Conservation (phyloP, 768 basidiomycete species). For the Mycena olivaceomarginata region DNA sequence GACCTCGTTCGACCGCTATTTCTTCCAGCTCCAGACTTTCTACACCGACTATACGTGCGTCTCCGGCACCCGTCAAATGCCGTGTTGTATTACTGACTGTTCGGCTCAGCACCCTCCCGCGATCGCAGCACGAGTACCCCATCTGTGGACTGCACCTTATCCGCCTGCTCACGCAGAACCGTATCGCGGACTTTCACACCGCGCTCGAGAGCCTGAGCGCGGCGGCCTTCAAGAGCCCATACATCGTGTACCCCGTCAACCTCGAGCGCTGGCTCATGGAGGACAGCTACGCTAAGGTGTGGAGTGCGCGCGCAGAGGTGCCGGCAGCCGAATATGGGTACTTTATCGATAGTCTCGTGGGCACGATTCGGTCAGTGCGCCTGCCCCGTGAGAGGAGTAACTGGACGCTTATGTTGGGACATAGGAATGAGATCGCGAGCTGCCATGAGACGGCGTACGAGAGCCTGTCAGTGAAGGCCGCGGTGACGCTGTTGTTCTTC, state of each 20-base stretch:
- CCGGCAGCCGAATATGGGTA: constrained; percentile 96
- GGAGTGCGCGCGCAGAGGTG: constrained; percentile 94
- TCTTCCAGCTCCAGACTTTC: constrained; percentile 92
- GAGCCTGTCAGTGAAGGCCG: constrained; percentile 92
- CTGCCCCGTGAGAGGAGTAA: constrained; percentile 82
- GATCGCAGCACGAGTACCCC: constrained; percentile 90
- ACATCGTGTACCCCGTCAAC: constrained; percentile 90
- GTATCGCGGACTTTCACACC: constrained; percentile 98
- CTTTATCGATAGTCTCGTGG: constrained; percentile 95
- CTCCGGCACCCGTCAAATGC: background rate
- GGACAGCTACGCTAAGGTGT: constrained; percentile 98
- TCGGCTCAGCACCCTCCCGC: constrained; percentile 79
- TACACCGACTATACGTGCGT: constrained; percentile 88
- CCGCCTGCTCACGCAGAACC: constrained; percentile 94
- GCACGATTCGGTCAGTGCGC: constrained; percentile 88
- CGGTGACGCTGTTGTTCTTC: constrained; percentile 94
- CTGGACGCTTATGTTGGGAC: no score
- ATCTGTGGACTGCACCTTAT: constrained; percentile 96
- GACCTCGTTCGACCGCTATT: constrained; percentile 96
- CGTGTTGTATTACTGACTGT: constrained; percentile 5
- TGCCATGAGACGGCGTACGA: constrained; percentile 97
- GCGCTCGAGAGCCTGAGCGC: constrained; percentile 93
- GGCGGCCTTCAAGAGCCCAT: constrained; percentile 80
- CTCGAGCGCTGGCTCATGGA: constrained; percentile 99
- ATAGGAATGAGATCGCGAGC: no score